phyloP scores from a whole-genome alignment of 345 rosid genomes.

The Murraya paniculata region DNA sequence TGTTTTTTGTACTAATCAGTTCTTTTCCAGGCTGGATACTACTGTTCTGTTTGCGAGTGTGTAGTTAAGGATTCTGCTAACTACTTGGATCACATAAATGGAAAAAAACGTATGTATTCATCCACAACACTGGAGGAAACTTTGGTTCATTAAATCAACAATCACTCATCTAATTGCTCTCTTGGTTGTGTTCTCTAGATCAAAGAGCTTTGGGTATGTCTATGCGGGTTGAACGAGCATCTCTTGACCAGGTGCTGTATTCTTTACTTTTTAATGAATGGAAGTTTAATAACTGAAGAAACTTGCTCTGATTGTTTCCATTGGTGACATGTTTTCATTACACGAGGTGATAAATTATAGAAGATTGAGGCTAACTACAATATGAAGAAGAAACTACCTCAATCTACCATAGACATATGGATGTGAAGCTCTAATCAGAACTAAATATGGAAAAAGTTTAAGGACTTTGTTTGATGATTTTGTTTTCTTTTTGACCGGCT shows the following conservation, averaged over 20 bases:
- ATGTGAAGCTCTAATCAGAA: not conserved
- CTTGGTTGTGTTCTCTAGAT: constrained; percentile 44
- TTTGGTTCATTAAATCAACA: not conserved
- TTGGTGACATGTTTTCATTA: not conserved
- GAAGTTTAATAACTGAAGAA: not conserved
- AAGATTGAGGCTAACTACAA: not conserved
- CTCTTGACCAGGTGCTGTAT: constrained; percentile 68
- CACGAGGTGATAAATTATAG: not conserved
- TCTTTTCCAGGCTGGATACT: constrained; percentile 84
- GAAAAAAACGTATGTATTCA: constrained; percentile 77
- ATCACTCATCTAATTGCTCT: constrained; percentile 10
- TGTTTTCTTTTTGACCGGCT: too few relatives aligned
- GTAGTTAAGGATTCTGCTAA: constrained; percentile 99
- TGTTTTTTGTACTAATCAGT: constrained; percentile 2
- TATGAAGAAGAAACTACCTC: not conserved
- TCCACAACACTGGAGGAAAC: not conserved
- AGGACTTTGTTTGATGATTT: not conserved
- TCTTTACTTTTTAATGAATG: constrained; percentile 1
- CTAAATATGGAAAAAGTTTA: not conserved
- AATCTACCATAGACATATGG: not conserved
- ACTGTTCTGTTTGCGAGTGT: constrained; percentile 90
- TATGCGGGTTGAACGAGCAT: constrained; percentile 92
- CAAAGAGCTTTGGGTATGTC: constrained; percentile 99
- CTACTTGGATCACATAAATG: constrained; percentile 99
- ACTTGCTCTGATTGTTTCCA: not conserved